Percentiles rank a stretch among this genome's conserved stretches.
Conservation (phyloP, 1,139 yeast genomes). For the Candida tunisiensis region DNA sequence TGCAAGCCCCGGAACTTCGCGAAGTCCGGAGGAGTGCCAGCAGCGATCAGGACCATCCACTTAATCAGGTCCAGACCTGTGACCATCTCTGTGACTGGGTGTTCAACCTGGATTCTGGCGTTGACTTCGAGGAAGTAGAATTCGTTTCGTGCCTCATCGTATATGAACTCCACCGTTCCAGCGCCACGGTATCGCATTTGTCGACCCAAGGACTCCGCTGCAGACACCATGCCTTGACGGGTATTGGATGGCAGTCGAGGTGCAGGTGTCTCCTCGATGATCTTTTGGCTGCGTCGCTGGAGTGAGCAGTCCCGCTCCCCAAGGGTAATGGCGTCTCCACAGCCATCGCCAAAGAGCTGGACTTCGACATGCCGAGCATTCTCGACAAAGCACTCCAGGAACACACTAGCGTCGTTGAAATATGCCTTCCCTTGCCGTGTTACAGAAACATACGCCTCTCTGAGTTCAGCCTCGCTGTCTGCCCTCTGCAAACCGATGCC, state of each 20-base stretch:
- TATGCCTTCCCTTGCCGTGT: conserved; percentile 86
- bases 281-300: conserved; percentile 92
- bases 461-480: conserved; percentile 63
- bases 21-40: conserved; percentile 73
- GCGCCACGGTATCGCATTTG: conserved; percentile 86
- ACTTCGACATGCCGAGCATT: conserved; percentile 93
- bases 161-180: conserved; percentile 93
- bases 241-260: conserved; percentile 78
- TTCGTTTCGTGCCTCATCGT: conserved; percentile 69
- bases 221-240: conserved; percentile 54
- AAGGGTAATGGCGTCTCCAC: conserved; percentile 77
- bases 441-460: conserved; percentile 73
- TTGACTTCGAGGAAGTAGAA: conserved; percentile 93
- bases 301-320: conserved; percentile 97
- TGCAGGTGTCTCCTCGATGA: conserved; percentile 96
- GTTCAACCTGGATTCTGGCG: conserved; percentile 94
- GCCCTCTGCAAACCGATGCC: conserved; percentile 95
- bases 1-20: conserved; percentile 17
- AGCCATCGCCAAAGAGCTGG: conserved; percentile 92
- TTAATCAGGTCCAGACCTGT: conserved; percentile 91
- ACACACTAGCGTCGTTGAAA: conserved; percentile 91
- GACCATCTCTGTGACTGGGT: conserved; percentile 90
- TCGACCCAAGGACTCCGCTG: conserved; percentile 53
- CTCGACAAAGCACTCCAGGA: conserved; percentile 84
- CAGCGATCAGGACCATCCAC: conserved; percentile 91